Base-by-base conservation (phyloP, 306 rosid genomes). In the Trifolium fragiferum region DNA sequence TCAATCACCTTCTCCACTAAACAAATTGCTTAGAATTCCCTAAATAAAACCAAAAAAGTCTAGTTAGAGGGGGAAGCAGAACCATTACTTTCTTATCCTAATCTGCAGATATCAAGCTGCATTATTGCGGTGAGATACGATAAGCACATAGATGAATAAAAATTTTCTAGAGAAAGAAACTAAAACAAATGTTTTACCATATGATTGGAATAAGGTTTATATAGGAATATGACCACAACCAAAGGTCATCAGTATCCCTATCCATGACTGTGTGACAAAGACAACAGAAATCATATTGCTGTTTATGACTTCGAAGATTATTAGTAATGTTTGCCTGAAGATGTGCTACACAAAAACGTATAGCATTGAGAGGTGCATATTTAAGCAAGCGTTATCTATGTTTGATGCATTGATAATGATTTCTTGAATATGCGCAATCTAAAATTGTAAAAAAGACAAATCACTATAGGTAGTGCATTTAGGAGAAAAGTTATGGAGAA, bases 1-100 rank as follows among this genome's bases (percentile, higher is more conserved):
- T 78, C 54, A 77, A 65, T 57, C 64, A 16, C 53, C 62, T 76
- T 80, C 74, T 60, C 27, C 78, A 30, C 59, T 73, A 55, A 74
- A 83, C 53, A 66, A n/a, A 63, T 23, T 33, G 46, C 74, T 68
- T 55, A 2, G 49, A 33, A 79, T 62, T 50, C 63, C 81, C 81
- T 61, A 53, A 66, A 76, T 50, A 66, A 66, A 66, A 43, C 37
- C 13, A 37, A 32, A 64, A 71, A 57, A 7, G 5, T 54, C 20
- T 8, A 53, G 73, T 82, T 23, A 72, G 73, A 37, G 50, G 21
- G 54, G 8, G 7, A 35, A 72, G 33, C 46, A 76, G 50, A 68
- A 20, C 43, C 43, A 27, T 51, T 50, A 74, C 4, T 69, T 68
- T 68, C 18, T 19, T 14, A 46, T 68, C 10, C 18, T 50, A 55